Percentiles rank a stretch among this genome's conserved stretches.
These are phyloP conservation scores for Aeminium ludgeri DNA, from an alignment of 495 filamentous ascomycete species.

Conservation along the genomic window DNA sequence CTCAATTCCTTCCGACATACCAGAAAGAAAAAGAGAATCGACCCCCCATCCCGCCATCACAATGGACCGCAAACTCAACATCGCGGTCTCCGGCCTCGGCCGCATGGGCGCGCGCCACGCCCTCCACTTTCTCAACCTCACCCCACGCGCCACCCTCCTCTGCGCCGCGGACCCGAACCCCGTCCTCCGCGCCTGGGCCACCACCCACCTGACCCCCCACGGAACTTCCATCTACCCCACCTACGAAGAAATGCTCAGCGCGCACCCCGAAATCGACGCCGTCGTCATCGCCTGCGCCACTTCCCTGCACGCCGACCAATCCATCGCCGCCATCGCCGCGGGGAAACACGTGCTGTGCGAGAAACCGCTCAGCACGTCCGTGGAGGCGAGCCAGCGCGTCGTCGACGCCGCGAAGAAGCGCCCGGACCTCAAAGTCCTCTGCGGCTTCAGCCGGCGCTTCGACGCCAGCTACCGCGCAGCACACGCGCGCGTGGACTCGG, in stretches of 20 bases:
- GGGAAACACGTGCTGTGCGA: constrained; percentile 29
- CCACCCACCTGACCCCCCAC: constrained; percentile 20
- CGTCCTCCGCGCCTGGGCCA: constrained; percentile 22
- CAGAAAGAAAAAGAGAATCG: no score
- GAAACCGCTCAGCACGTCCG: constrained; percentile 29
- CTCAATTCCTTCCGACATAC: no score
- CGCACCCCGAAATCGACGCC: constrained; percentile 24
- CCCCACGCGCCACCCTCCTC: constrained; percentile 25
- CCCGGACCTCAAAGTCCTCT: constrained; percentile 26
- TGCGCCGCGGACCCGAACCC: constrained; percentile 25
- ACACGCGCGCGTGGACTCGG: constrained; percentile 13
- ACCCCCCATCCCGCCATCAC: no score
- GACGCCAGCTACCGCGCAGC: constrained; percentile 26
- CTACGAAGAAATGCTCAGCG: constrained; percentile 29
- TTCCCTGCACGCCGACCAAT: constrained; percentile 27
- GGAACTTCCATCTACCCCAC: constrained; percentile 23
- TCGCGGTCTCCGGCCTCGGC: constrained; percentile 28
- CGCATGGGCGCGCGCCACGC: constrained; percentile 30
- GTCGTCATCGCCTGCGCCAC: constrained; percentile 26
- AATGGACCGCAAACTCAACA: constrained; percentile 19
- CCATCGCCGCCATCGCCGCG: constrained; percentile 24
- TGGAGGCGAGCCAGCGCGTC: constrained; percentile 21
- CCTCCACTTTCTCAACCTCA: constrained; percentile 24
- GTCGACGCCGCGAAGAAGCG: constrained; percentile 22
- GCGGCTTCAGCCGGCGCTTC: constrained; percentile 30